Conservation (phyloP, 2,329 filamentous ascomycete species). For the Rhinocladiella mackenziei region DNA sequence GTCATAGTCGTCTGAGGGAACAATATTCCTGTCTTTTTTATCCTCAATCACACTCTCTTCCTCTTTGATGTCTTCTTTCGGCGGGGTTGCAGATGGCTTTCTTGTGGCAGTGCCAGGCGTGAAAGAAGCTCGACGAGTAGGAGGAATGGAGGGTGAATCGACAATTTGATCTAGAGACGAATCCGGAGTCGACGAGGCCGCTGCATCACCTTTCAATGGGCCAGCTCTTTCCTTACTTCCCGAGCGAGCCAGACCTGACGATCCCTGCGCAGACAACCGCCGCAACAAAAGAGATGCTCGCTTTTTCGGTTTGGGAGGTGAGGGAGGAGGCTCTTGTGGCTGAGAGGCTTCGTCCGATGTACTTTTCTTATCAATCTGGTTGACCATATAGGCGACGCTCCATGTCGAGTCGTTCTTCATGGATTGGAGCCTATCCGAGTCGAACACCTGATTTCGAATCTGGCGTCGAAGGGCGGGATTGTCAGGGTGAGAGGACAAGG, state of each 20-base stretch:
- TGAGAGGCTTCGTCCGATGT: conserved; percentile 2
- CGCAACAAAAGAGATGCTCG: conserved; percentile 17
- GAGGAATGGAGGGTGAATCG: conserved; percentile 19
- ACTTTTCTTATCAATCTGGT: conserved; percentile 18
- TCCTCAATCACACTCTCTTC: conserved; percentile 8
- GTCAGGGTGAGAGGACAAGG: conserved; percentile 13
- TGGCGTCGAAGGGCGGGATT: conserved; percentile 11
- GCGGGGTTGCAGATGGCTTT: conserved; percentile 7
- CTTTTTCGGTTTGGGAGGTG: conserved; percentile 18
- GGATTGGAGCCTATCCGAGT: background rate
- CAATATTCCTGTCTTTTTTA: conserved; percentile 4
- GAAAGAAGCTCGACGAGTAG: conserved; percentile 27
- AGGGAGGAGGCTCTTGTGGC: conserved; percentile 8
- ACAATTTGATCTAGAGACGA: conserved; percentile 21
- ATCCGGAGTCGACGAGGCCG: conserved; percentile 7
- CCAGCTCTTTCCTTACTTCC: conserved; percentile 12
- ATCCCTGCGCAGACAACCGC: conserved; percentile 13
- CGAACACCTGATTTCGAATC: conserved; percentile 10
- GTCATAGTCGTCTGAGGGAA: conserved; percentile 10
- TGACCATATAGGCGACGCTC: conserved; percentile 24
- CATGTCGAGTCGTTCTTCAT: conserved; percentile 14
- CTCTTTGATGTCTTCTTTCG: conserved; percentile 6
- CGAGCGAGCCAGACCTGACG: conserved; percentile 13
- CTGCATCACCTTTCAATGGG: conserved; percentile 5
- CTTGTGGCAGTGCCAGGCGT: conserved; percentile 28